A percentile compares a stretch with the other conserved stretches of the same genome.
Conservation (phyloP, 352 stramenopile species). For the Plasmopara viticola region DNA sequence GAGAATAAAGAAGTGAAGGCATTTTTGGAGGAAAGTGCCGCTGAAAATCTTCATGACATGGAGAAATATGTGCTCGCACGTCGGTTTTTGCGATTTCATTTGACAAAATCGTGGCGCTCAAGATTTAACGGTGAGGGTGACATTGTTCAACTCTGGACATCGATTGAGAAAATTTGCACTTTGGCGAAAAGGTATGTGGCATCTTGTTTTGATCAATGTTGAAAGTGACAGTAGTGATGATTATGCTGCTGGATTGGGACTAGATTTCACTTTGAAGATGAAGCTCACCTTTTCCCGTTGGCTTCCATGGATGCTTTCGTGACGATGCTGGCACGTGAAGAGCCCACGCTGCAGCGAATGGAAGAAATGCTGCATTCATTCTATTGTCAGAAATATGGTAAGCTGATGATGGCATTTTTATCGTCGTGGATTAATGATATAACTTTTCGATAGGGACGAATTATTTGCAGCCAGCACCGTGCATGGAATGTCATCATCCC, state of each 20-base stretch:
- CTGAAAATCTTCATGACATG: no score
- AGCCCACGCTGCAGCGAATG: slow-evolving; percentile 27
- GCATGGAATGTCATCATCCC: slow-evolving; percentile 33
- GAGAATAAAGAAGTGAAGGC: slow-evolving; percentile 1
- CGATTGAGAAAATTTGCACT: no score
- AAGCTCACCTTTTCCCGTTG: slow-evolving; percentile 61
- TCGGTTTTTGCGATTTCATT: no score
- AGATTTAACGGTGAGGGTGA: no score
- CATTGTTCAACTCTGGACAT: no score
- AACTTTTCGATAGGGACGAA: slow-evolving; percentile 7
- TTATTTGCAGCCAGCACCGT: slow-evolving; percentile 18
- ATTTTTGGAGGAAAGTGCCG: slow-evolving; percentile 7
- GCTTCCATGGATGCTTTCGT: slow-evolving; percentile 35
- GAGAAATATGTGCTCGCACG: no score
- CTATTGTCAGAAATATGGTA: slow-evolving; percentile 30
- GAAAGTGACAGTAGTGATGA: neutral
- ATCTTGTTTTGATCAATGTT: neutral
- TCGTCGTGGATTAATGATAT: neutral
- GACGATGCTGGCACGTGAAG: slow-evolving; percentile 21
- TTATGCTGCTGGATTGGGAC: neutral
- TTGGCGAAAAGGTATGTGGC: no score
- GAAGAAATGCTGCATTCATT: slow-evolving; percentile 33
- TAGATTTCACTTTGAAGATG: slow-evolving; percentile 57
- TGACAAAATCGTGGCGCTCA: no score
- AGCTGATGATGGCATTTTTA: neutral